Base-by-base conservation (phyloP, 257 asterid species). In the Nicotiana sylvestris region DNA sequence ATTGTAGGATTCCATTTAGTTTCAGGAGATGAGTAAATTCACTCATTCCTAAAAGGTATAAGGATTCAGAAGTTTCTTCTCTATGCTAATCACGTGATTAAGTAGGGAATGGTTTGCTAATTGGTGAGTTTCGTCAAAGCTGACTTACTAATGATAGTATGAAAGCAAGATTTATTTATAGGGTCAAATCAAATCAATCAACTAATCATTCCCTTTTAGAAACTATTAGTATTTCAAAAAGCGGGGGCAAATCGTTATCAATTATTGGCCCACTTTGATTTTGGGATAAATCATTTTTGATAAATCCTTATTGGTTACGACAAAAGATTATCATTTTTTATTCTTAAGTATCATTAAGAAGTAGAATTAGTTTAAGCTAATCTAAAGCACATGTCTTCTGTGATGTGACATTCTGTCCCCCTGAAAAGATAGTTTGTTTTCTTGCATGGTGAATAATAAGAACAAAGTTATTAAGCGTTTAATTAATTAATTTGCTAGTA, bases 161-260 rank as follows among this genome's bases (percentile, higher is more conserved):
- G 6, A 27, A 16, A 25, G 21, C 1, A 32, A 53, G 4, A 1
- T 53, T 46, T 49, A 30, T 9, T n/a, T 62, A 46, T 78, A 27
- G 4, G 64, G 84, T 72, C 39, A 46, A 72, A 72, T 84, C 89
- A 85, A 84, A 86, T 77, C 86, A 84, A 68, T 55, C 76, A 80
- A 67, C 88, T 85, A 89, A 85, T 85, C 82, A 82, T 87, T 84
- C 84, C 77, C 70, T 43, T 72, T 13, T 66, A 16, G 68, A 81
- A 72, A 53, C 60, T 51, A 80, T 15, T n/a, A 8, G 51, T 43
- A 84, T 65, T 25, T 6, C 33, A 74, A 53, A 21, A 27, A 72
- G 72, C 17, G 58, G 7, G 11, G 11, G 15, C 4, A 70, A 21
- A 6, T 72, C 61, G 1, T 46, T 12, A 46, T 25, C 79, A 29